Base-by-base conservation (phyloP, 2,329 filamentous ascomycete genomes). In the Epichloe gansuensis region DNA sequence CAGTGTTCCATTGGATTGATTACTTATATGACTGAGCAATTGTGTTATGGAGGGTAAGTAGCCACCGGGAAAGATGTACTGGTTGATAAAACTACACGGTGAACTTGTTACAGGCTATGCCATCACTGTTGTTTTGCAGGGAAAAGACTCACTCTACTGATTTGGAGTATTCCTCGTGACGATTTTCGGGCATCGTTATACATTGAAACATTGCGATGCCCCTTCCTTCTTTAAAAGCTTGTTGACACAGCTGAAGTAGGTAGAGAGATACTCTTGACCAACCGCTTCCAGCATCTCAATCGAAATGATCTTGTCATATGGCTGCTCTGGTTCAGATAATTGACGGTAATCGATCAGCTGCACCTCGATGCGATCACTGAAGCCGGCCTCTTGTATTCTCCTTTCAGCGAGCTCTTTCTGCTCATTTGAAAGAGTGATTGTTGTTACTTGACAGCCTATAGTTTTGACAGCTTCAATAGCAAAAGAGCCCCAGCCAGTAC, bases 221-320 rank as follows among this genome's bases (percentile, higher is more conserved):
- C 80, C 81, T 15, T 83, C 74, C 47, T 73, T 74, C 65, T 88
- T 87, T 44, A 89, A 65, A 35, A 87, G 65, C 53, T 72, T 71
- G 59, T 87, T 71, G 49, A 89, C 73, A 57, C 77, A 80, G 17
- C 71, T 68, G 62, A 89, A 89, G 62, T 88, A 89, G 2, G 77
- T 83, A 21, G 75, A 72, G 35, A 89, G 66, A 58, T 80, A 88
- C 61, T 85, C 81, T 50, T 76, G 71, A 3, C 85, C 85, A 0
- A 88, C 85, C 1, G 82, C 82, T 68, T 89, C 86, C 23, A 88
- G 70, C 86, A 89, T 89, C 63, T 89, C 86, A 54, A 88, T 86
- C 4, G 82, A 86, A 7, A 88, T 74, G 6, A 88, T 73, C 63
- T 87, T 87, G 66, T 89, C 85, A 58, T 81, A 89, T 0, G 72